These are phyloP conservation scores for Russula griseocarnosa DNA, from an alignment of 768 basidiomycete genomes.

Conservation along the genomic window DNA sequence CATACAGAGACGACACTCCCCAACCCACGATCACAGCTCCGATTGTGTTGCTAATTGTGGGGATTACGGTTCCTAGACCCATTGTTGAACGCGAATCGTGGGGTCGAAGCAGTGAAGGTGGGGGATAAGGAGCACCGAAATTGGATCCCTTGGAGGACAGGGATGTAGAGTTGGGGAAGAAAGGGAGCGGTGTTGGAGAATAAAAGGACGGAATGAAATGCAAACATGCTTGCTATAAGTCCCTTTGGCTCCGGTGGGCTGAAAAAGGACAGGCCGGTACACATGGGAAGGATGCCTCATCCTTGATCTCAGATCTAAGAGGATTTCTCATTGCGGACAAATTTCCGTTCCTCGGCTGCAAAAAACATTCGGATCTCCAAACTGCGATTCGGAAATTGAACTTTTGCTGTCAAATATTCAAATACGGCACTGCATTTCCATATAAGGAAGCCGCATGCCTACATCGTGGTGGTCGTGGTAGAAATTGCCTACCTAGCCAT, in stretches of 20 bases:
- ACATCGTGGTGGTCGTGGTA: neutral
- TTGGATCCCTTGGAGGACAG: neutral
- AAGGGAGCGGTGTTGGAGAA: neutral
- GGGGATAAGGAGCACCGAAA: neutral
- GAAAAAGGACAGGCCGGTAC: conserved; percentile 9
- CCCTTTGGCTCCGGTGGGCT: conserved; percentile 6
- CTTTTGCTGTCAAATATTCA: neutral
- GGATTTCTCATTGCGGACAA: neutral
- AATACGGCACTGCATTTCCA: conserved; percentile 7
- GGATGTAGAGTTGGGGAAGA: neutral
- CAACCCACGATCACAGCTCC: conserved; percentile 26
- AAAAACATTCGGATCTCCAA: conserved; percentile 1
- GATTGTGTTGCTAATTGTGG: conserved; percentile 23
- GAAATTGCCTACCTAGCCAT: neutral
- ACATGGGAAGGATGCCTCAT: conserved; percentile 5
- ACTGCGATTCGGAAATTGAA: neutral
- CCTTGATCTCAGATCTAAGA: conserved; percentile 15
- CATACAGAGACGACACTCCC: conserved; percentile 25
- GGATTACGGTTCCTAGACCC: neutral
- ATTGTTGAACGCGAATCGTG: conserved; percentile 6
- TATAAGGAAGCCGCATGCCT: conserved; percentile 5
- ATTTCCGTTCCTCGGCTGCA: neutral
- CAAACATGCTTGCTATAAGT: neutral
- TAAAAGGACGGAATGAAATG: conserved; percentile 2
- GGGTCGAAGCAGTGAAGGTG: neutral